Base-by-base conservation (phyloP, 2,329 filamentous ascomycete species). In the Colletotrichum lentis region DNA sequence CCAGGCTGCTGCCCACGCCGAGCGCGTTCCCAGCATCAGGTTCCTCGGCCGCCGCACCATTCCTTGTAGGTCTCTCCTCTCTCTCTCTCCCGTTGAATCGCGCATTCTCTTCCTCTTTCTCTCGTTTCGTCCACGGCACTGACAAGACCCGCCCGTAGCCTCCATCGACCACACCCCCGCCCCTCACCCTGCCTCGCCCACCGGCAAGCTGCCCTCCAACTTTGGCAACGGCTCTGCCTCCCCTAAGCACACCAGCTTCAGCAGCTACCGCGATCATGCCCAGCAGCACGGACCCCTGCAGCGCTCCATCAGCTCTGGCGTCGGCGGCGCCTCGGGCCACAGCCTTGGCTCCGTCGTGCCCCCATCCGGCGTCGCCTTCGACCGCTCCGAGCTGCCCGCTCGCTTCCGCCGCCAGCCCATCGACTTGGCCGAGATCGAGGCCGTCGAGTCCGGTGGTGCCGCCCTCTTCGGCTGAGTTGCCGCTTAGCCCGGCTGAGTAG, bases 371-470 rank as follows among this genome's bases (percentile, higher is more conserved):
- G 83, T 93, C 78, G 93, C 86, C 80, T 97, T 97, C 77, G 96
- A 98, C 80, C 89, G 94, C 73, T 92, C 88, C 73, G 92, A 99
- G 81, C 89, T 99, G 27, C 95, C 96, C 20, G 78, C 84, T 71
- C 88, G 95, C 74, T 99, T 97, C 87, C 88, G 90, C 76, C 87
- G 93, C 72, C 83, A 87, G 56, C 86, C 88, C 14, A 91, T 94
- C 81, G 90, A 87, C 44, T 80, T 90, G 73, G 89, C 90, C 50
- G 96, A 99, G 86, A 99, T 99, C 69, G 96, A 98, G 80, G 94
- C 94, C 24, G 87, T 99, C 76, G 94, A 97, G 87, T 96, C 93
- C 64, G 96, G 94, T 63, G 96, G 96, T 65, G 96, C 95, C 41
- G 81, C 85, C 43, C 77, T 84, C 64, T 79, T 85, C 71, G 81